Evolutionary conservation across 2,329 filamentous ascomycete species (phyloP), one percentile per base, ranked within the genome.

Genomic region (Aspergillus fumigatus): DNA sequence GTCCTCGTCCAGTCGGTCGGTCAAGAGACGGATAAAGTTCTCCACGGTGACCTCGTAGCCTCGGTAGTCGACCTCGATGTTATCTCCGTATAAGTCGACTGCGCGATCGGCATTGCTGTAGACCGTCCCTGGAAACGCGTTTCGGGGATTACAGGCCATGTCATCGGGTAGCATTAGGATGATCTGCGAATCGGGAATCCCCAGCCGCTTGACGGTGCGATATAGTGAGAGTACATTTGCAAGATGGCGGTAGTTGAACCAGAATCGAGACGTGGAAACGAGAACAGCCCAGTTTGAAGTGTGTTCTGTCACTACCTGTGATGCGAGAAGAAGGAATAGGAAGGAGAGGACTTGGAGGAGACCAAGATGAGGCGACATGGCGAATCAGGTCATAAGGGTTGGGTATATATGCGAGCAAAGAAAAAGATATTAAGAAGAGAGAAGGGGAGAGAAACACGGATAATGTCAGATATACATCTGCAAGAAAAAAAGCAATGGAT

Each of bases 111-210:
- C 92, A 72, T 99, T 97, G 77, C 94, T 97, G 82, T 97, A 99
- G 29, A 99, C 94, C 53, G 92, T 97, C 52, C 94, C 94, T 0
- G 94, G 92, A 74, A 99, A 99, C 51, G 92, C 92, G 73, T 99
- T 99, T 68, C 94, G 91, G 32, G 94, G 94, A 77, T 99, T 99
- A 82, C 94, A 99, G 41, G 94, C 94, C 91, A 99, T 97, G 79
- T 99, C 94, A 74, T 99, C 94, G 23, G 94, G 94, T n/a, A 99
- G 85, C 92, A 99, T 97, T 64, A 99, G 88, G 73, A 99, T 97
- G 77, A 99, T 99, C 74, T 99, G 94, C 52, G 91, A 96, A 76
- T 99, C 94, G 38, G 94, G 94, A 58, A 99, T 99, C 50, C 94
- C 94, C 40, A 99, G 86, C 11, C 94, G 90, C 79, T 99, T 99